Conservation (phyloP, 2,329 filamentous ascomycete genomes). For the Penicillium sp. region DNA sequence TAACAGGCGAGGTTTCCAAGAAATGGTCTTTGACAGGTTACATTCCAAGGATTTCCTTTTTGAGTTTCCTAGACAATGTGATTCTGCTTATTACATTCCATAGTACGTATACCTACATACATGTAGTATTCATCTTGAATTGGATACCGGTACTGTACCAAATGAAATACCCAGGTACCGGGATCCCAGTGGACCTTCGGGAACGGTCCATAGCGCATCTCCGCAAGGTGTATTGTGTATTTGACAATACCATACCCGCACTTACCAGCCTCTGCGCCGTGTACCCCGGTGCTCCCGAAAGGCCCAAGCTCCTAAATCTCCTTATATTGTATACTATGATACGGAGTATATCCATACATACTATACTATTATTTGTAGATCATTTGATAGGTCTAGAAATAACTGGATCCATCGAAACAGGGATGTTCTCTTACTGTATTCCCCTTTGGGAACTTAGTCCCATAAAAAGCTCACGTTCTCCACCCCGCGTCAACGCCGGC, state of each 20-base stretch:
- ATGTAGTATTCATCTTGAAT: not conserved
- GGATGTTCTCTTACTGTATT: not conserved
- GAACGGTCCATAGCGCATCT: conserved; percentile 16
- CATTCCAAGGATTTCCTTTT: not conserved
- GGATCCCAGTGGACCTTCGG: conserved; percentile 18
- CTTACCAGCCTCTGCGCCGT: conserved; percentile 5
- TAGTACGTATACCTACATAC: too few species aligned
- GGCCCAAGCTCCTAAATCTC: conserved; percentile 9
- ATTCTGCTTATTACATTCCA: not conserved
- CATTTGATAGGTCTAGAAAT: conserved; percentile 8
- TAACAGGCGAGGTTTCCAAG: not conserved
- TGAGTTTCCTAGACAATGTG: not conserved
- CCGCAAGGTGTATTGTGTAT: conserved; percentile 8
- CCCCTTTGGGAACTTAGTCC: not conserved
- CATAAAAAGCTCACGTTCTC: not conserved
- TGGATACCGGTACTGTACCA: not conserved
- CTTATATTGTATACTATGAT: too few species aligned
- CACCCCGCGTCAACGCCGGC: conserved; percentile 5
- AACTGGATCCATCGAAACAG: not conserved
- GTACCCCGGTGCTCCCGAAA: conserved; percentile 5
- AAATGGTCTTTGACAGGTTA: not conserved
- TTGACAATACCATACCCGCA: not conserved
- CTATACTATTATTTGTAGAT: not conserved
- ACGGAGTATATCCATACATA: too few species aligned
- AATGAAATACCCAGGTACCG: conserved; percentile 18